Conservation (phyloP, 106 monocot genomes). For the Narthecium ossifragum region DNA sequence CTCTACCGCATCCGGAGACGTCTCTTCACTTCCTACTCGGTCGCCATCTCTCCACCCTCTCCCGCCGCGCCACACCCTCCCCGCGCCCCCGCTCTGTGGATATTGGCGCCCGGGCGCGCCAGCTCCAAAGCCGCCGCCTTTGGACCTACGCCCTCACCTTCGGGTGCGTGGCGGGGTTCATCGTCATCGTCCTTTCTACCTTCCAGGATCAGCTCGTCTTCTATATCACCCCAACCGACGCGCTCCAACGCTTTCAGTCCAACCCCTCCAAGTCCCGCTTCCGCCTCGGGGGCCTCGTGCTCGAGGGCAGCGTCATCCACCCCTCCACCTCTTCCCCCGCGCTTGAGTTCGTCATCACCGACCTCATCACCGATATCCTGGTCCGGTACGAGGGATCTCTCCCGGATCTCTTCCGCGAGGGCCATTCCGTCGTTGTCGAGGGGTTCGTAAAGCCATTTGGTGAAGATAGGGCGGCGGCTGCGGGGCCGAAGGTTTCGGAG, state of each 20-base stretch:
- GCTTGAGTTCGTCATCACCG: slow-evolving; percentile 98
- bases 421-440: slow-evolving; percentile 94
- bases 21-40: slow-evolving; percentile 5
- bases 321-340: slow-evolving; percentile 46
- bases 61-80: slow-evolving; percentile 19
- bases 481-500: slow-evolving; percentile 30
- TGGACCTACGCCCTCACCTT: slow-evolving; percentile 96
- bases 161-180: slow-evolving; percentile 86
- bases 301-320: slow-evolving; percentile 82
- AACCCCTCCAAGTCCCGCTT: slow-evolving; percentile 70
- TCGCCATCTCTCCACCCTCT: slow-evolving; percentile 13
- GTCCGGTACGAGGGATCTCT: slow-evolving; percentile 82
- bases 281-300: slow-evolving; percentile 87
- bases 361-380: slow-evolving; percentile 85
- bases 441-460: slow-evolving; percentile 60
- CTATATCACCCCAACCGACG: slow-evolving; percentile 92
- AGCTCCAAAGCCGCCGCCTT: slow-evolving; percentile 84
- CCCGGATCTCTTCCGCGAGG: slow-evolving; percentile 95
- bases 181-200: slow-evolving; percentile 80
- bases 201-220: slow-evolving; percentile 97
- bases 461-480: neutral
- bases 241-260: slow-evolving; percentile 43
- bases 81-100: slow-evolving; percentile 41
- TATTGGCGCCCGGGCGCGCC: slow-evolving; percentile 89
- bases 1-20: neutral